These are phyloP conservation scores for Arthrinium puccinioides DNA, from an alignment of 2,329 filamentous ascomycete species.

Conservation along the genomic window DNA sequence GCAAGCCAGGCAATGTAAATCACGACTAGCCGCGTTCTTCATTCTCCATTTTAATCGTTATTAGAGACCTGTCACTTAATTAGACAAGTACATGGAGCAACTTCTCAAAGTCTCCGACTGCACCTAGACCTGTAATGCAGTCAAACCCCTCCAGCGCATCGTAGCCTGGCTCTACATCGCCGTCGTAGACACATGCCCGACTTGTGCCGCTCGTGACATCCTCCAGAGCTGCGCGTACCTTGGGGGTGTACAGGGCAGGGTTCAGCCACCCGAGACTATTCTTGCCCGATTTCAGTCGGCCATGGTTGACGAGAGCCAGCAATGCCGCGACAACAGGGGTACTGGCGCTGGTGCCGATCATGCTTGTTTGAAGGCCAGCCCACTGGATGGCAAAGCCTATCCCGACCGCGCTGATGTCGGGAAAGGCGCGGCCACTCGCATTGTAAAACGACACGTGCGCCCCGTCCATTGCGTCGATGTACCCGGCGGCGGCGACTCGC, in stretches of 20 bases:
- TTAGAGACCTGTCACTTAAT: too few species aligned
- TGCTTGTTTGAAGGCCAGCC: slow-evolving; percentile 21
- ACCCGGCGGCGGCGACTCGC: slow-evolving; percentile 29
- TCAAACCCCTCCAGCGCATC: slow-evolving; percentile 38
- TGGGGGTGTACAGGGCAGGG: slow-evolving; percentile 33
- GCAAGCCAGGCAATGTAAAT: too few species aligned
- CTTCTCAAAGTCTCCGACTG: slow-evolving; percentile 31
- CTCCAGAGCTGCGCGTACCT: slow-evolving; percentile 27
- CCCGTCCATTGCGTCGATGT: slow-evolving; percentile 30
- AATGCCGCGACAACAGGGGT: slow-evolving; percentile 48
- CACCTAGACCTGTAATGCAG: slow-evolving; percentile 42
- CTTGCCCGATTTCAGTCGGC: slow-evolving; percentile 39
- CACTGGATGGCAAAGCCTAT: slow-evolving; percentile 30
- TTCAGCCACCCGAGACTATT: slow-evolving; percentile 47
- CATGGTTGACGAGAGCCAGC: slow-evolving; percentile 47
- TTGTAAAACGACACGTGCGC: slow-evolving; percentile 15
- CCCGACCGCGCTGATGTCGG: slow-evolving; percentile 44
- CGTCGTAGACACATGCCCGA: slow-evolving; percentile 29
- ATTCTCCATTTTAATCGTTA: too few species aligned
- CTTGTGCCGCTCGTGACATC: slow-evolving; percentile 36
- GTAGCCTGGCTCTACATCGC: slow-evolving; percentile 32
- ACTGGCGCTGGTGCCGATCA: slow-evolving; percentile 31
- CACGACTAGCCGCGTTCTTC: too few species aligned
- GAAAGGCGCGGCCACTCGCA: slow-evolving; percentile 36
- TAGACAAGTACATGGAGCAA: slow-evolving; percentile 3